Conservation (phyloP, 2,329 filamentous ascomycete species). For the Zalaria obscura region DNA sequence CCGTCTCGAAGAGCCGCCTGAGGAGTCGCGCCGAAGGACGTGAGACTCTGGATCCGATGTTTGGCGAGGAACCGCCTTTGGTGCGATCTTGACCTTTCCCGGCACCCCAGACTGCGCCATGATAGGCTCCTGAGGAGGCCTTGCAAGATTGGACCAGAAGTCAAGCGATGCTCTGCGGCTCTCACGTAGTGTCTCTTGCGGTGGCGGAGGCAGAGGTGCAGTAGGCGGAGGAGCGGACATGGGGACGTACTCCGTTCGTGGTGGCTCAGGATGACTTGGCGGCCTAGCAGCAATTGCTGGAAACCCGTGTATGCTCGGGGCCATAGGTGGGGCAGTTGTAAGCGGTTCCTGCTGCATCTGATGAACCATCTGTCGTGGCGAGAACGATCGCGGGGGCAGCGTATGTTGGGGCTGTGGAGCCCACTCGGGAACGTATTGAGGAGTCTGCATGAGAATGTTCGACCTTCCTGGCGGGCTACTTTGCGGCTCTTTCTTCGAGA, state of each 20-base stretch:
- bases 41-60: not conserved
- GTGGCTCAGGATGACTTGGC: not conserved
- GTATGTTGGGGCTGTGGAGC: not conserved
- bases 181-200: not conserved
- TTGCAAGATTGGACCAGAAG: conserved; percentile 5
- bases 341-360: not conserved
- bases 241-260: not conserved
- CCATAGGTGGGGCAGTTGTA: not conserved
- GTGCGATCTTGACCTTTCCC: conserved; percentile 2
- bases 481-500: not conserved
- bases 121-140: not conserved
- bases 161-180: not conserved
- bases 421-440: not conserved
- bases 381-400: too few relatives aligned
- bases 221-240: not conserved
- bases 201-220: not conserved
- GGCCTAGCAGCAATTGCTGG: not conserved
- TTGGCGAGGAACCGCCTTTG: not conserved
- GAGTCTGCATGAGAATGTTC: not conserved
- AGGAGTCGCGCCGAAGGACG: not conserved
- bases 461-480: not conserved
- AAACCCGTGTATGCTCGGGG: not conserved
- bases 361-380: not conserved
- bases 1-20: not conserved
- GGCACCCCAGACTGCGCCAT: not conserved